Evolutionary conservation across 1,139 yeast genomes (phyloP), one percentile per base, ranked within the genome.

Genomic region (Wickerhamiella pararugosa): DNA sequence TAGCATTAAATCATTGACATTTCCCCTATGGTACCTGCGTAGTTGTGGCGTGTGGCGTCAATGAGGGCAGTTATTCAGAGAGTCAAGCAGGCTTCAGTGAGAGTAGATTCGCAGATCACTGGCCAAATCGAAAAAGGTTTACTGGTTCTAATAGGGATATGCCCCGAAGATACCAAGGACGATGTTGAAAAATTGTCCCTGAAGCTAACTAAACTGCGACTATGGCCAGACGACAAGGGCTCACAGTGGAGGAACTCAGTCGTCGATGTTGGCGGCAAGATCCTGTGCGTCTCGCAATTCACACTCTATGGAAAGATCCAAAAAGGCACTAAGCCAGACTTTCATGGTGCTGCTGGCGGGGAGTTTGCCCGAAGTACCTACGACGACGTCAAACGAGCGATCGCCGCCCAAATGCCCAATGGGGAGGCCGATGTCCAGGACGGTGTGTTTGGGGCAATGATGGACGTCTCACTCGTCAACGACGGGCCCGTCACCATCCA

Each of bases 371-470:
- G 65, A 29, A 73, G 65, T 10, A 61, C 84, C 44, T 90, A 86
- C 56, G 70, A 78, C n/a, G 55, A 58, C 37, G 81, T 86, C 44
- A 61, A 83, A 47, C 51, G 49, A 0, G 51, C 62, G 62, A 47
- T 65, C 76, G 57, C 66, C 62, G 39, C 57, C 48, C n/a, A 75
- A 63, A n/a, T 58, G 48, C 57, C 60, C 9, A 53, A 80, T 32
- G 92, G 87, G 0, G 65, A 55, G n/a, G 65, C 63, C 1, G 73
- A 68, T 0, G 93, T 86, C 5, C 70, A 78, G 49, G 95, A 84
- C 53, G 98, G 98, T 1, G 69, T 74, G 44, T 90, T 90, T 59
- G 98, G 97, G 0, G 97, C 92, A 6, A 82, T 87, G 94, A 90
- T 90, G 98, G 94, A 83, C 49, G 95, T 90, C 10, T 70, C 71